Conservation (phyloP, 768 basidiomycete species). For the Phylloporus sp. region DNA sequence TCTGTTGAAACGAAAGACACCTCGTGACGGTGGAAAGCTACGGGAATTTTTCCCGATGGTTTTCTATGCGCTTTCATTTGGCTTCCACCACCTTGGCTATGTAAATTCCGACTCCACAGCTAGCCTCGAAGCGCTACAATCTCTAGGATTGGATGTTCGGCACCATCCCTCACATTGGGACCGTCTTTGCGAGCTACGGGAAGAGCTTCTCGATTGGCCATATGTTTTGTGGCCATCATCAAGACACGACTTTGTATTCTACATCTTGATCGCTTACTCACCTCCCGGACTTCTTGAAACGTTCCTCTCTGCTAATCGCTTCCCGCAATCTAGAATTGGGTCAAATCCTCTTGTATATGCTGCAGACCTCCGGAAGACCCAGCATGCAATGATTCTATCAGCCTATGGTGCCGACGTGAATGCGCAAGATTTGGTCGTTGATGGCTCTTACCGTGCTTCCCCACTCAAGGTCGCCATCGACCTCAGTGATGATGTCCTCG, state of each 20-base stretch:
- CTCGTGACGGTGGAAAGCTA: not conserved
- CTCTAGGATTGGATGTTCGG: not conserved
- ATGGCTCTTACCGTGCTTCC: not conserved
- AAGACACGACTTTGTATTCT: not conserved
- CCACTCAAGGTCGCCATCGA: not conserved
- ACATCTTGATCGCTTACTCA: conserved; percentile 1
- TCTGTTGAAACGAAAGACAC: not conserved
- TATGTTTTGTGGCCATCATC: conserved; percentile 4
- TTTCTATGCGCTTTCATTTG: not conserved
- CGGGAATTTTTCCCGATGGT: not conserved
- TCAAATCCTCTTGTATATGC: conserved; percentile 11
- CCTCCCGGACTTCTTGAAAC: not conserved
- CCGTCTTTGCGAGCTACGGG: not conserved
- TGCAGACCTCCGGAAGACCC: not conserved
- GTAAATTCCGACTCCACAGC: not conserved
- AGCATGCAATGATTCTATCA: not conserved
- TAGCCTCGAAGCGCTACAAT: not conserved
- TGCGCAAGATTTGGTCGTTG: not conserved
- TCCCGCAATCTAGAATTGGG: not conserved
- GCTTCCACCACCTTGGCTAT: not conserved
- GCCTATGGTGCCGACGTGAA: not conserved
- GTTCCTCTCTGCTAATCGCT: not conserved
- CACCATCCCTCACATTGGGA: conserved; percentile 1
- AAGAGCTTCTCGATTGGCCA: not conserved
- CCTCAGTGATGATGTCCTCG: not conserved